A percentile compares a stretch with the other conserved stretches of the same genome.
phyloP scores from a whole-genome alignment of 768 basidiomycete species.

The Leccinum variicolor region DNA sequence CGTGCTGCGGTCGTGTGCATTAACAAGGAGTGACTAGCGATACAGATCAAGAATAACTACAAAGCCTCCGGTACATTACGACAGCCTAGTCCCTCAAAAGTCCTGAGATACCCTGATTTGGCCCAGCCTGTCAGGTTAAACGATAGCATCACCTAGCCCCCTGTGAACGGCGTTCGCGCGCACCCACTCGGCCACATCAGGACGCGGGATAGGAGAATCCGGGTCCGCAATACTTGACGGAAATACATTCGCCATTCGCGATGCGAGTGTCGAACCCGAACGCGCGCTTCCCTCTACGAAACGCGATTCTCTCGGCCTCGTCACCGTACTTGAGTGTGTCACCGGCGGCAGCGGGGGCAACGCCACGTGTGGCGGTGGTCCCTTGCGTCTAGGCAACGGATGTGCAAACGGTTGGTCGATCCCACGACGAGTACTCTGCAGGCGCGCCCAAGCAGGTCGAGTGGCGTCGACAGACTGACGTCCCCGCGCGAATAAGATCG shows the following conservation, averaged over 20 bases:
- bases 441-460: constrained; percentile 51
- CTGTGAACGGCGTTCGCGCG: constrained; percentile 38
- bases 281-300: constrained; percentile 29
- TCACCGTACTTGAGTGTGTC: constrained; percentile 21
- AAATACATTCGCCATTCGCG: constrained; percentile 30
- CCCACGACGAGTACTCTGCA: constrained; percentile 45
- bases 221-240: constrained; percentile 42
- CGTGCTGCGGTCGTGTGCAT: neutral
- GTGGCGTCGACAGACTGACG: constrained; percentile 20
- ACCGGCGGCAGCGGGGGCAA: constrained; percentile 25
- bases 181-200: constrained; percentile 51
- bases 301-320: constrained; percentile 27
- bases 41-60: constrained; percentile 7
- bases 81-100: neutral
- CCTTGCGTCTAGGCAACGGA: constrained; percentile 21
- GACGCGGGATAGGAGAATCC: constrained; percentile 55
- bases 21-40: constrained; percentile 9
- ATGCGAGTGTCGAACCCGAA: constrained; percentile 13
- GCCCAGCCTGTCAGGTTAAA: constrained; percentile 2
- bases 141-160: constrained; percentile 13
- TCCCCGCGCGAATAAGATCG: constrained; percentile 16
- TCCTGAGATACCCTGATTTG: neutral
- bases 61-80: neutral
- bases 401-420: constrained; percentile 51
- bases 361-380: constrained; percentile 9